A percentile compares a stretch with the other conserved stretches of the same genome.
phyloP scores from a whole-genome alignment of 2,329 filamentous ascomycete species.

The Calcarisporium arbuscula region DNA sequence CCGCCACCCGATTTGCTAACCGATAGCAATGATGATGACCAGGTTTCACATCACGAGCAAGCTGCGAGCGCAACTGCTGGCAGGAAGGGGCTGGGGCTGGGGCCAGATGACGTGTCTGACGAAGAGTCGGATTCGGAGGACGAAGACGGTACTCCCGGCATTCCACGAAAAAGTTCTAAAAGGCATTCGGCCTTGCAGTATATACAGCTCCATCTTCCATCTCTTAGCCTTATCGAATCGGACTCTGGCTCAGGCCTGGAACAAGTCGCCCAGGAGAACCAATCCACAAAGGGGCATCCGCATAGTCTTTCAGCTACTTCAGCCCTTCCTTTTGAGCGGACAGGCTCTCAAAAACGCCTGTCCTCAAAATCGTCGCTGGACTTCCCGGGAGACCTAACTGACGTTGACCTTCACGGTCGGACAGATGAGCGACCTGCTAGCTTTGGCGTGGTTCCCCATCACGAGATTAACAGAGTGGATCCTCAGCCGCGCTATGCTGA shows the following conservation, averaged over 20 bases:
- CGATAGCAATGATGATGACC: slow-evolving; percentile 37
- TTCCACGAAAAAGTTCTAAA: slow-evolving; percentile 70
- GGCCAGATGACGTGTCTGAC: slow-evolving; percentile 32
- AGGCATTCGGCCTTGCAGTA: slow-evolving; percentile 39
- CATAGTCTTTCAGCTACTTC: too few species aligned
- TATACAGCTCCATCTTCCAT: slow-evolving; percentile 26
- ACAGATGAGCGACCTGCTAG: slow-evolving; percentile 45
- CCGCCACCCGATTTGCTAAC: slow-evolving; percentile 32
- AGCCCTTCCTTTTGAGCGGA: slow-evolving; percentile 51
- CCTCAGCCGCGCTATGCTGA: slow-evolving; percentile 37
- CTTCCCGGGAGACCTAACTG: slow-evolving; percentile 38
- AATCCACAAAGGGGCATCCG: too few species aligned
- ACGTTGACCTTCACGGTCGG: slow-evolving; percentile 29
- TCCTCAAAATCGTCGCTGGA: slow-evolving; percentile 46
- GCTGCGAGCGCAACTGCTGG: slow-evolving; percentile 26
- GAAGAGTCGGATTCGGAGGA: slow-evolving; percentile 29
- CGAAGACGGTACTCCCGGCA: slow-evolving; percentile 49
- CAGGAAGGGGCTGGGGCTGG: slow-evolving; percentile 12
- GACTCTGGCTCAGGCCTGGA: slow-evolving; percentile 10
- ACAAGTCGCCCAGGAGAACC: slow-evolving; percentile 2
- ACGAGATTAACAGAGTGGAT: slow-evolving; percentile 50
- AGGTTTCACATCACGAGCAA: slow-evolving; percentile 39
- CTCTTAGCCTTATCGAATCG: slow-evolving; percentile 25
- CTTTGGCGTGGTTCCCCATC: slow-evolving; percentile 51
- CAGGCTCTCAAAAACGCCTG: slow-evolving; percentile 43